Percentiles rank a stretch among this genome's conserved stretches.
phyloP scores from a whole-genome alignment of 345 rosid species.

The Salix exigua region DNA sequence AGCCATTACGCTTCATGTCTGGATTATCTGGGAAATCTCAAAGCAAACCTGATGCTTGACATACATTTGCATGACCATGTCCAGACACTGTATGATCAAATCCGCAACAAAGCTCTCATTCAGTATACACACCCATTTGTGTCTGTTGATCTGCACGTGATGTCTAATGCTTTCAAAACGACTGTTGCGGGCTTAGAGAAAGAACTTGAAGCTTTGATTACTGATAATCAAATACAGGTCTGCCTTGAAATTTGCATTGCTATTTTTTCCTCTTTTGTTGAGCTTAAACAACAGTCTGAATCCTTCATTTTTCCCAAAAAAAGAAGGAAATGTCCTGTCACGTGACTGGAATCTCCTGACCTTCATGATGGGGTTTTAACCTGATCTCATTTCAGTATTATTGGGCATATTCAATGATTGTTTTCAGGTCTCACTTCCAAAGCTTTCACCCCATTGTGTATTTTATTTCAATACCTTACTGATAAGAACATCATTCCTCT shows the following conservation, averaged over 20 bases:
- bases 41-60: conserved; percentile 77
- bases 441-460: neutral
- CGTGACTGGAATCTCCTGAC: neutral
- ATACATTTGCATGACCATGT: conserved; percentile 91
- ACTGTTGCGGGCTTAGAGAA: conserved; percentile 75
- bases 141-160: conserved; percentile 88
- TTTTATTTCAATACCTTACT: neutral
- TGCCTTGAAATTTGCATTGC: neutral
- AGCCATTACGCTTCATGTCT: conserved; percentile 93
- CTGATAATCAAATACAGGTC: conserved; percentile 97
- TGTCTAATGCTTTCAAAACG: conserved; percentile 98
- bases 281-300: neutral
- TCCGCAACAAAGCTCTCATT: conserved; percentile 89
- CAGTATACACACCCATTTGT: conserved; percentile 98
- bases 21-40: conserved; percentile 85
- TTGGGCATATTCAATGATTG: neutral
- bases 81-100: conserved; percentile 82
- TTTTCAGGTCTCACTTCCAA: neutral
- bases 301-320: too few species aligned
- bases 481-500: neutral
- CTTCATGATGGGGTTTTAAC: neutral
- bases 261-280: neutral
- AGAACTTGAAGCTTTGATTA: conserved; percentile 86
- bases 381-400: neutral
- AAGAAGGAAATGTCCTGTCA: neutral